Evolutionary conservation across 306 rosid genomes (phyloP).

Genomic region (Citrullus amarus): DNA sequence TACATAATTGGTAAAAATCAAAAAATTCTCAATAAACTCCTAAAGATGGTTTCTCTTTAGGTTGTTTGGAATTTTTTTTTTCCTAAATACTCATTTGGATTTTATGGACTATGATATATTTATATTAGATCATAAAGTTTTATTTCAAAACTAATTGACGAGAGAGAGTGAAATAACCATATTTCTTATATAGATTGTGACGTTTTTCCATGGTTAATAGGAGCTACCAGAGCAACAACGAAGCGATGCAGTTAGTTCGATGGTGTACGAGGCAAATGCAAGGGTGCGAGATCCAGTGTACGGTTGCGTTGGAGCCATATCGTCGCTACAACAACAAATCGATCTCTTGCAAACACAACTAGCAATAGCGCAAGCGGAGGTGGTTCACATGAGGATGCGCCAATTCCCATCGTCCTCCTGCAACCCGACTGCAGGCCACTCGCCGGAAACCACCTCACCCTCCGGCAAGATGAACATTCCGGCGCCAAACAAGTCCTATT

Average conservation of each 20-base stretch:
- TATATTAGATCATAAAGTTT: too few relatives aligned
- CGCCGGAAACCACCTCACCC: slow-evolving; percentile 11
- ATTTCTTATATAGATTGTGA: too few relatives aligned
- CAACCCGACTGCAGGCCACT: slow-evolving; percentile 2
- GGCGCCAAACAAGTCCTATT: slow-evolving; percentile 46
- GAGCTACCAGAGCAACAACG: slow-evolving; percentile 73
- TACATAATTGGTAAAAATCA: too few relatives aligned
- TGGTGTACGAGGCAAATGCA: slow-evolving; percentile 97
- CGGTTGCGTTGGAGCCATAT: slow-evolving; percentile 91
- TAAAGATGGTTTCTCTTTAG: too few relatives aligned
- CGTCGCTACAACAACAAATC: slow-evolving; percentile 78
- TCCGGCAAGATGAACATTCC: slow-evolving; percentile 17
- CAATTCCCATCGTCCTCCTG: slow-evolving; percentile 15
- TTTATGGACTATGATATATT: too few relatives aligned
- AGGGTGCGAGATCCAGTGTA: slow-evolving; percentile 88
- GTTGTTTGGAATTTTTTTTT: too few relatives aligned
- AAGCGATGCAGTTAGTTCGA: slow-evolving; percentile 91
- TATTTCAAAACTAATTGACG: too few relatives aligned
- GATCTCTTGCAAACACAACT: slow-evolving; percentile 67
- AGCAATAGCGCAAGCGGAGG: slow-evolving; percentile 72
- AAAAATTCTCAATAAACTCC: too few relatives aligned
- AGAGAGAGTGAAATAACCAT: too few relatives aligned
- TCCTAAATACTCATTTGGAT: too few relatives aligned
- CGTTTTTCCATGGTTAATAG: slow-evolving; percentile 12
- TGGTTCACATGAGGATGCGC: slow-evolving; percentile 54